Evolutionary conservation across 768 basidiomycete genomes (phyloP), one percentile per base, ranked within the genome.

Genomic region (Gymnopilus junonius): DNA sequence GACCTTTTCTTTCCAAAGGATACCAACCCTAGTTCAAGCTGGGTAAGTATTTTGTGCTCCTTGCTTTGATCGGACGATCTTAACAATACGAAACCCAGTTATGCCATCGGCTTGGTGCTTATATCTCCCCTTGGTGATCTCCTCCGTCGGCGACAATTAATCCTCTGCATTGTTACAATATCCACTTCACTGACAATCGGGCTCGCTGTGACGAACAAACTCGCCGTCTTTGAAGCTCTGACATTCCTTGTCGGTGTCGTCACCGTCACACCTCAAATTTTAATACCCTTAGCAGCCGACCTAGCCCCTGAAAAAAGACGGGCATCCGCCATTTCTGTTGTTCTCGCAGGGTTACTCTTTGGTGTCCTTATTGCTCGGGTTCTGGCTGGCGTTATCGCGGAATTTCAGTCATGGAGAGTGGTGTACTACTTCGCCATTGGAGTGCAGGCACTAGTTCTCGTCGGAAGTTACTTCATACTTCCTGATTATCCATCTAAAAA

Each of bases 401-500:
- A 94, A 66, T 93, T 87, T 67, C 78, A 79, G 0, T 81, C 83
- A 15, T 95, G 90, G 88, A 80, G 87, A 21, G 85, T 90, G 34
- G 88, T 92, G 31, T 95, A 93, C 71, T 94, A 88, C 75, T 79
- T 93, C 74, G 85, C 91, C 2, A 85, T 93, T 48, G 91, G 88
- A 4, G 76, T 92, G 15, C 94, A 94, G 71, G 76, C 65, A 59
- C 58, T 83, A 25, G 85, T 93, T 12, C 75, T 90, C 8, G 37
- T 82, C 4, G 80, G 89, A 23, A 76, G 87, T 42, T 94, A 90
- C 70, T 73, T 85, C 21, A 66, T 88, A 58, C 76, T 94, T n/a
- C 93, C 93, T 1, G 93, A 96, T 74, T 94, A 91, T 69, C 94
- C 93, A 1, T 84, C 89, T 12, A 94, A 91, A 72, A 90, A 91